phyloP scores from a whole-genome alignment of 2,329 filamentous ascomycete species.

The Ceratocystis papillata region DNA sequence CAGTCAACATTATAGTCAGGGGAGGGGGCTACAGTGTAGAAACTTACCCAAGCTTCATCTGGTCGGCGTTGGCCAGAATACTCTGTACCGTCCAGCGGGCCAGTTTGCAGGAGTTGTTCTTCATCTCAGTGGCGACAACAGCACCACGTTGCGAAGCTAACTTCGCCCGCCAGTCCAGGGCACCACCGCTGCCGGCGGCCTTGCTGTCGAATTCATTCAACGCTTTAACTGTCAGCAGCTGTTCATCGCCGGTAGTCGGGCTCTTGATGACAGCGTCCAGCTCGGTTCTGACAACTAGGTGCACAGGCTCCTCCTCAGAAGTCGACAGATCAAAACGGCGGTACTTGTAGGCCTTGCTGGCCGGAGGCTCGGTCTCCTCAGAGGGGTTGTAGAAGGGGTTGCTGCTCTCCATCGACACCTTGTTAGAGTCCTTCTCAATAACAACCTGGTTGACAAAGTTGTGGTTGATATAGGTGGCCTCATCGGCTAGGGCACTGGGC shows the following conservation, averaged over 20 bases:
- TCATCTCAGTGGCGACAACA: conserved; percentile 98
- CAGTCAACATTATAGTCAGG: neutral
- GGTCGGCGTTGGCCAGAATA: conserved; percentile 91
- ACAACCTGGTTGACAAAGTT: conserved; percentile 97
- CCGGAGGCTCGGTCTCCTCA: conserved; percentile 85
- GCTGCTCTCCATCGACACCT: conserved; percentile 72
- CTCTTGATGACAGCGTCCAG: conserved; percentile 94
- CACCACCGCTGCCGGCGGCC: conserved; percentile 86
- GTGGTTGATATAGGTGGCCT: conserved; percentile 99
- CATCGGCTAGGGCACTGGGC: conserved; percentile 81
- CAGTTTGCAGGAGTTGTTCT: conserved; percentile 99
- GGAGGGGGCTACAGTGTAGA: too few species aligned
- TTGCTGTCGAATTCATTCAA: conserved; percentile 99
- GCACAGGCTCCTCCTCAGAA: conserved; percentile 86
- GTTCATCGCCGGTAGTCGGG: conserved; percentile 80
- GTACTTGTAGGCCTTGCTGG: conserved; percentile 98
- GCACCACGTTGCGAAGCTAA: conserved; percentile 89
- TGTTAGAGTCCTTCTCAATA: conserved; percentile 63
- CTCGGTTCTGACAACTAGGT: conserved; percentile 89
- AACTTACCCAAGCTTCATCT: conserved; percentile 91
- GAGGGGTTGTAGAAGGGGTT: conserved; percentile 96
- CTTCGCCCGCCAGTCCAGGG: conserved; percentile 94
- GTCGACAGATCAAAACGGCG: conserved; percentile 90
- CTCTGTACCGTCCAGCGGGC: conserved; percentile 95
- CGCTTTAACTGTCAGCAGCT: conserved; percentile 84